These are phyloP conservation scores for Globisporangium splendens DNA, from an alignment of 352 stramenopile genomes.

Conservation along the genomic window DNA sequence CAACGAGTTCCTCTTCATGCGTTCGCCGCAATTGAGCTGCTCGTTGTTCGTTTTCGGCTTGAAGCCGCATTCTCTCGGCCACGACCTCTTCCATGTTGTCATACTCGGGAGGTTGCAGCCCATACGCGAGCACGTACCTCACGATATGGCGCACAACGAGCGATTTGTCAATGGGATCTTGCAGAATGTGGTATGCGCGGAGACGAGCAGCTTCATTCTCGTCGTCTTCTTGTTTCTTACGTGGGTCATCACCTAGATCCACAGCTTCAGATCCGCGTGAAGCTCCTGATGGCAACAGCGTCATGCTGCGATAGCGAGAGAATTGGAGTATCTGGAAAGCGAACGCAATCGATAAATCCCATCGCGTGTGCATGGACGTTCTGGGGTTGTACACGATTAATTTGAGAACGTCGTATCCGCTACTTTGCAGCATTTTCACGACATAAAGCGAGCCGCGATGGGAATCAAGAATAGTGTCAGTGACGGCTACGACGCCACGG, in stretches of 20 bases:
- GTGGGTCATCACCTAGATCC: neutral
- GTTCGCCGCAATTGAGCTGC: slow-evolving; percentile 1
- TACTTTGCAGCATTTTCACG: slow-evolving; percentile 33
- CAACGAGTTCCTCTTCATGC: slow-evolving; percentile 20
- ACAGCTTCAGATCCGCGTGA: neutral
- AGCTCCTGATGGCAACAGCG: slow-evolving; percentile 1
- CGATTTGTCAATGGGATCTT: slow-evolving; percentile 9
- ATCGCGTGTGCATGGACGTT: slow-evolving; percentile 25
- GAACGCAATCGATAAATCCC: slow-evolving; percentile 36
- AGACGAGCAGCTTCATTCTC: neutral
- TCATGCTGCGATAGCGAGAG: slow-evolving; percentile 23
- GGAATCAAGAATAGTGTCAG: too few species aligned
- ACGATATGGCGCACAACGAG: slow-evolving; percentile 29
- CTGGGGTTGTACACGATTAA: slow-evolving; percentile 36
- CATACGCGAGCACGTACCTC: slow-evolving; percentile 34
- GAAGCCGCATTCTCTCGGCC: slow-evolving; percentile 13
- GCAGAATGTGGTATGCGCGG: neutral
- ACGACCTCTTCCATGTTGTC: slow-evolving; percentile 39
- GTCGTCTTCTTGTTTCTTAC: neutral
- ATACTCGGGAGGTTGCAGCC: slow-evolving; percentile 20
- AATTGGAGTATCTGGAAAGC: slow-evolving; percentile 34
- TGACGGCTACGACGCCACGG: neutral
- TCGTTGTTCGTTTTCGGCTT: neutral
- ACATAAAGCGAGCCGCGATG: slow-evolving; percentile 3
- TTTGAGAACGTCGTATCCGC: slow-evolving; percentile 18